phyloP scores from a whole-genome alignment of 306 rosid species.

The Rubus parviflorus region DNA sequence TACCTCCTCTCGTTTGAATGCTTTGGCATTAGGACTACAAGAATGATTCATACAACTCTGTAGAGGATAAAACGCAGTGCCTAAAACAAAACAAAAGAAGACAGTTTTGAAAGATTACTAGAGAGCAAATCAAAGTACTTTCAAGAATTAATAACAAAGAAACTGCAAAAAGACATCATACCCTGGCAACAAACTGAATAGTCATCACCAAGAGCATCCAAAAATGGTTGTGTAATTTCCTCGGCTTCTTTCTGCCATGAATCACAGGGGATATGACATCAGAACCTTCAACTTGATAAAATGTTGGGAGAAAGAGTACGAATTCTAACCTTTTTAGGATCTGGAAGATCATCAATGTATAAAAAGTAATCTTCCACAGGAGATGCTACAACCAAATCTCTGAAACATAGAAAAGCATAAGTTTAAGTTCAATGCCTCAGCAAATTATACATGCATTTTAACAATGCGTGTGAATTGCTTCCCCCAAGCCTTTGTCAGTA shows the following conservation, averaged over 20 bases:
- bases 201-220: constrained; percentile 86
- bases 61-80: constrained; percentile 85
- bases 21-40: constrained; percentile 87
- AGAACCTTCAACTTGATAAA: constrained; percentile 16
- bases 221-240: constrained; percentile 66
- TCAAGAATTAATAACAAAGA: constrained; percentile 2
- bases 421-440: constrained; percentile 11
- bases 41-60: constrained; percentile 98
- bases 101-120: not conserved
- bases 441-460: not conserved
- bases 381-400: constrained; percentile 95
- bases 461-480: not conserved
- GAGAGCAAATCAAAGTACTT: not conserved
- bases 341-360: constrained; percentile 63
- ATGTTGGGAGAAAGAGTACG: constrained; percentile 4
- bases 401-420: constrained; percentile 37
- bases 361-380: constrained; percentile 95
- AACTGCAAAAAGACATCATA: constrained; percentile 31
- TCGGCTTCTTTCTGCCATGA: constrained; percentile 71
- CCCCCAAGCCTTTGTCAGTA: constrained; percentile 14
- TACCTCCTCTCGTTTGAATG: constrained; percentile 96
- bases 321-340: constrained; percentile 65
- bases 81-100: constrained; percentile 40
- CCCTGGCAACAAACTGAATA: constrained; percentile 88
- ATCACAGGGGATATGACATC: constrained; percentile 15